Conservation (phyloP, 2,329 filamentous ascomycete species). For the Claviceps spartinae region DNA sequence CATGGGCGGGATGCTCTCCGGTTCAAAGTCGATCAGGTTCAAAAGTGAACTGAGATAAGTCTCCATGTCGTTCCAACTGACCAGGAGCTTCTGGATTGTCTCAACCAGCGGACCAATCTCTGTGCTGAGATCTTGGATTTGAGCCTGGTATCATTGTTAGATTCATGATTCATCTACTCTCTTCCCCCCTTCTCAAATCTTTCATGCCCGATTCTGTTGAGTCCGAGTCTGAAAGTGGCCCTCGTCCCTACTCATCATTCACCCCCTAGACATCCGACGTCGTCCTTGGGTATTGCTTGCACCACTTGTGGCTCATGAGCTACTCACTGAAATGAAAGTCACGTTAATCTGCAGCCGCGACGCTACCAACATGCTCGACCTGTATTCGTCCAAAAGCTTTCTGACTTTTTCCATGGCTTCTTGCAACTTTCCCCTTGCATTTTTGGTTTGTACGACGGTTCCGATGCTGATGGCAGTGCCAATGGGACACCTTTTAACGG, state of each 20-base stretch:
- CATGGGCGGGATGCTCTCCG: constrained; percentile 1
- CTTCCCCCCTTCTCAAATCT: neutral
- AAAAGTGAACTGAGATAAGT: neutral
- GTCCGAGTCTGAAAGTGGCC: no score
- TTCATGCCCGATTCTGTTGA: neutral
- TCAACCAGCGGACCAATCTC: neutral
- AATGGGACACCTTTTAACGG: neutral
- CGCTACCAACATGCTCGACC: neutral
- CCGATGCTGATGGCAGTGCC: neutral
- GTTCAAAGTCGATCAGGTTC: neutral
- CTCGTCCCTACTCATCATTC: no score
- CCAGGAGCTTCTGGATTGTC: neutral
- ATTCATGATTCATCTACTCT: neutral
- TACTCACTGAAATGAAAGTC: neutral
- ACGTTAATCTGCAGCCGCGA: neutral
- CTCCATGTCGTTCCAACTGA: constrained; percentile 1
- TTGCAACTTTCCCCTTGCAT: neutral
- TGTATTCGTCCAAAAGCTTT: neutral
- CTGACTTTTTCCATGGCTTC: neutral
- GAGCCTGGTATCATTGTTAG: neutral
- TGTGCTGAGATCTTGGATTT: neutral
- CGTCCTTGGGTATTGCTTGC: no score
- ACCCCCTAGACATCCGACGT: no score
- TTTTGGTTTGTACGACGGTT: neutral
- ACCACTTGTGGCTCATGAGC: no score